Conservation (phyloP, 1,284 basidiomycete species). For the Hemileia vastatrix region DNA sequence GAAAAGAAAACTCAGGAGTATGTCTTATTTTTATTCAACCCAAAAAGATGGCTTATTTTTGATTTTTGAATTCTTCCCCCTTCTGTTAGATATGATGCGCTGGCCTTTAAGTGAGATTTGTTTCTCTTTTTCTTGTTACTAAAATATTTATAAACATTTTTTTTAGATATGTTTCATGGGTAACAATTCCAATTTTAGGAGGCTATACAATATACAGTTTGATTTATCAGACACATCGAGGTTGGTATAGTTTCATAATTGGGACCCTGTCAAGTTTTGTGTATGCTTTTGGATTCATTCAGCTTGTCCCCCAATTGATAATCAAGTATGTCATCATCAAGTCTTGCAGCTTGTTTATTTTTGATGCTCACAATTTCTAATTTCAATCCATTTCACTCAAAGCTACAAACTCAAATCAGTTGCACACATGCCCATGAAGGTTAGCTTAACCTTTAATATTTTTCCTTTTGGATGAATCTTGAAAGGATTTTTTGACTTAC, state of each 20-base stretch:
- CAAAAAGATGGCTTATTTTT: neutral
- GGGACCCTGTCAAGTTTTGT: constrained; percentile 71
- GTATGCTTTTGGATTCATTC: constrained; percentile 87
- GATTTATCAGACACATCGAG: constrained; percentile 57
- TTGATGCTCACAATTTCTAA: constrained; percentile 74
- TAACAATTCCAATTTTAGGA: constrained; percentile 70
- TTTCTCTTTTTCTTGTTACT: constrained; percentile 14
- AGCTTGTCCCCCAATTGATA: constrained; percentile 80
- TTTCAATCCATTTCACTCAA: constrained; percentile 56
- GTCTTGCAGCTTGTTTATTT: neutral
- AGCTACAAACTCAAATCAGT: constrained; percentile 55
- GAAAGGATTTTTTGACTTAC: neutral
- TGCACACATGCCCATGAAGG: constrained; percentile 85
- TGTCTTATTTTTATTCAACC: constrained; percentile 37
- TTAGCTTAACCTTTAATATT: neutral
- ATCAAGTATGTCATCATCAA: constrained; percentile 30
- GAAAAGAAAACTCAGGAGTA: constrained; percentile 97
- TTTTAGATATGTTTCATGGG: constrained; percentile 81
- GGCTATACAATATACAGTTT: constrained; percentile 66
- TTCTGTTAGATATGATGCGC: constrained; percentile 25
- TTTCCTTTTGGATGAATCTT: neutral
- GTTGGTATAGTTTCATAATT: constrained; percentile 92
- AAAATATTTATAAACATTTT: constrained; percentile 69
- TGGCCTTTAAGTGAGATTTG: constrained; percentile 32
- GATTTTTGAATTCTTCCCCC: neutral